phyloP scores from a whole-genome alignment of 2,329 filamentous ascomycete species.

The Arthrobotrys iridis region DNA sequence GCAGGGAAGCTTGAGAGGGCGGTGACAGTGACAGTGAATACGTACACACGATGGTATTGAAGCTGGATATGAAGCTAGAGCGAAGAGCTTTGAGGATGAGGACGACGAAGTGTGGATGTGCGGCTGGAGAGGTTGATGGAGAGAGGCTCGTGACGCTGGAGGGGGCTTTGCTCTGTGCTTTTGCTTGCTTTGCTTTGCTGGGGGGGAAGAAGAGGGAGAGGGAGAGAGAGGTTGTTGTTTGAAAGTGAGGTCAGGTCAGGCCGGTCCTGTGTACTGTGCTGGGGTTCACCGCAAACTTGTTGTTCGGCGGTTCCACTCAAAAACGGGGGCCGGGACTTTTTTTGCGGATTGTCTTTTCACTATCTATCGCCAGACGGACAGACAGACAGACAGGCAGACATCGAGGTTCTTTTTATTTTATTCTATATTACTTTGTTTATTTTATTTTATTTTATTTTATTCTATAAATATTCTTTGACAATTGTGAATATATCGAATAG shows the following conservation, averaged over 20 bases:
- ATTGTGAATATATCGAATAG: too few relatives aligned
- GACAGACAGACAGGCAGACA: too few relatives aligned
- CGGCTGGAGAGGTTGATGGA: conserved; percentile 24
- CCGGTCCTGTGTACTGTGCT: not conserved
- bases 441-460: too few relatives aligned
- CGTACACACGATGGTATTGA: not conserved
- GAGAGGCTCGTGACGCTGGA: conserved; percentile 43
- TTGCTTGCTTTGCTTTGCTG: too few relatives aligned
- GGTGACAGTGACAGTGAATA: not conserved
- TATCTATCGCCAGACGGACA: too few relatives aligned
- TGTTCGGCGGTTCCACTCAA: conserved; percentile 36
- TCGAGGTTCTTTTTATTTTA: too few relatives aligned
- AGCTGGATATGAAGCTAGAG: not conserved
- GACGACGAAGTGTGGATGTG: conserved; percentile 8
- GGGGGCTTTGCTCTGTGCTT: too few relatives aligned
- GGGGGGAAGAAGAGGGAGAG: not conserved
- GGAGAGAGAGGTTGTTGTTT: conserved; percentile 24
- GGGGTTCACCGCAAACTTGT: not conserved
- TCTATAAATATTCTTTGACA: too few relatives aligned
- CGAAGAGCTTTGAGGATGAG: not conserved
- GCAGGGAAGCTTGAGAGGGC: not conserved
- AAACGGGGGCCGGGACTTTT: not conserved
- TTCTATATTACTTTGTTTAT: too few relatives aligned
- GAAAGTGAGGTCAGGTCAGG: conserved; percentile 2
- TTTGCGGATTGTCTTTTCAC: too few relatives aligned